These are phyloP conservation scores for Tilletiaria anomala DNA, from an alignment of 1,284 basidiomycete genomes.

Conservation along the genomic window DNA sequence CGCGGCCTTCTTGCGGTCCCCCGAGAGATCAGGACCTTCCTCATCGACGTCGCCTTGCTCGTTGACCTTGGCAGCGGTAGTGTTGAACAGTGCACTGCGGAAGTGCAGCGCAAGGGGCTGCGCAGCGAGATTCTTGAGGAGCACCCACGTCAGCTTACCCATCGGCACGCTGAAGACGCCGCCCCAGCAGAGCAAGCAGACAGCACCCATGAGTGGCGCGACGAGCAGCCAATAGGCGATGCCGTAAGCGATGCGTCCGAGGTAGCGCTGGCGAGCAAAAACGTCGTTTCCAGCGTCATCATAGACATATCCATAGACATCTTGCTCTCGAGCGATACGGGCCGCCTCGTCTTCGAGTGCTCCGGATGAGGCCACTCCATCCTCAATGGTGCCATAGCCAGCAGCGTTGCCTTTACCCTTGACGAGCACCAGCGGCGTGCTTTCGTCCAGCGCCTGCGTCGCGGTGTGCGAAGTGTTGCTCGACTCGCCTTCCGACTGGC, in stretches of 20 bases:
- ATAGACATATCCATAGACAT: slow-evolving; percentile 31
- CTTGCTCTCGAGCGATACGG: slow-evolving; percentile 19
- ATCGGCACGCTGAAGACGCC: slow-evolving; percentile 90
- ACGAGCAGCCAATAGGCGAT: slow-evolving; percentile 71
- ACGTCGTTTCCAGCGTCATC: slow-evolving; percentile 27
- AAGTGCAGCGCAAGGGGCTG: slow-evolving; percentile 80
- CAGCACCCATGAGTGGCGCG: slow-evolving; percentile 59
- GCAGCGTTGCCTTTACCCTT: slow-evolving; percentile 16
- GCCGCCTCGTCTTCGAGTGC: slow-evolving; percentile 7
- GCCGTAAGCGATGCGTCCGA: slow-evolving; percentile 26
- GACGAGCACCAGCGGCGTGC: no score
- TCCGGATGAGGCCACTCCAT: slow-evolving; percentile 6
- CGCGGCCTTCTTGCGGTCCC: slow-evolving; percentile 55
- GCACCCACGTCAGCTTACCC: slow-evolving; percentile 89
- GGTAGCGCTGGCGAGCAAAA: slow-evolving; percentile 12
- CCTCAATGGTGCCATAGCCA: slow-evolving; percentile 9
- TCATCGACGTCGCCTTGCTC: slow-evolving; percentile 13
- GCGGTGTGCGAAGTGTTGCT: no score
- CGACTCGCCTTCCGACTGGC: no score
- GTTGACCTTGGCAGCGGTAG: slow-evolving; percentile 3
- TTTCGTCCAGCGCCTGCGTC: no score
- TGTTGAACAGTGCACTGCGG: slow-evolving; percentile 46
- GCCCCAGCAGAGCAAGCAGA: slow-evolving; percentile 71
- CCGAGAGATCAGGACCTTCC: slow-evolving; percentile 43
- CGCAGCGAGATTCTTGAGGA: slow-evolving; percentile 66